phyloP scores from a whole-genome alignment of 1,284 basidiomycete species.

The Puccinia triticina region DNA sequence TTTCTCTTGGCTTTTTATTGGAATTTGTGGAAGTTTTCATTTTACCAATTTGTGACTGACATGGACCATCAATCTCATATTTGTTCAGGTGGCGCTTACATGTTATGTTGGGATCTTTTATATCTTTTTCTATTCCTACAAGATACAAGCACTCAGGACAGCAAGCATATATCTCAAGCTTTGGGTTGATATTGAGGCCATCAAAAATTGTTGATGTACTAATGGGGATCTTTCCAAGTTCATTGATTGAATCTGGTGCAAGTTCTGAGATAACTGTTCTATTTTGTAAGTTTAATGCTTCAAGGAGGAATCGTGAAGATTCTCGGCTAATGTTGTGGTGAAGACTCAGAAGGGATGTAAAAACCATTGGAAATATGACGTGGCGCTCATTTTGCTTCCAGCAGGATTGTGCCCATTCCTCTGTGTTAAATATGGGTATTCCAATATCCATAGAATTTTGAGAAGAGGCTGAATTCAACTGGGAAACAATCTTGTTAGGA shows the following conservation, averaged over 20 bases:
- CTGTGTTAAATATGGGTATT: conserved; percentile 3
- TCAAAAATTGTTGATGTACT: conserved; percentile 16
- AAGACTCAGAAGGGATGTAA: conserved; percentile 4
- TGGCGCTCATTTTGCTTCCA: conserved; percentile 27
- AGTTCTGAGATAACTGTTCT: conserved; percentile 2
- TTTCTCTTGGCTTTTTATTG: conserved; percentile 9
- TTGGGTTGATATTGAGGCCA: neutral
- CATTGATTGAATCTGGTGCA: neutral
- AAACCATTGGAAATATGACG: conserved; percentile 15
- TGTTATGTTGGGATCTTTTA: neutral
- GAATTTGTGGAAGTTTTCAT: conserved; percentile 26
- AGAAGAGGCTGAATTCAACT: neutral
- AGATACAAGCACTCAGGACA: conserved; percentile 10
- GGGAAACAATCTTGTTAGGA: neutral
- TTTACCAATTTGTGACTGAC: conserved; percentile 14
- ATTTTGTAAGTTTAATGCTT: conserved; percentile 27
- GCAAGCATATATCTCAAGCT: neutral
- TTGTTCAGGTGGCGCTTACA: conserved; percentile 15
- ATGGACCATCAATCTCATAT: neutral
- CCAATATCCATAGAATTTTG: neutral
- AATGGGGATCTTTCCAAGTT: neutral
- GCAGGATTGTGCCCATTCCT: neutral
- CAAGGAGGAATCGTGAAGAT: neutral
- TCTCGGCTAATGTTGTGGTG: conserved; percentile 16
- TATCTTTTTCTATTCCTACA: conserved; percentile 12